Percentiles rank a stretch among this genome's conserved stretches.
These are phyloP conservation scores for Leptographium lundbergii DNA, from an alignment of 2,329 filamentous ascomycete species.

Conservation along the genomic window DNA sequence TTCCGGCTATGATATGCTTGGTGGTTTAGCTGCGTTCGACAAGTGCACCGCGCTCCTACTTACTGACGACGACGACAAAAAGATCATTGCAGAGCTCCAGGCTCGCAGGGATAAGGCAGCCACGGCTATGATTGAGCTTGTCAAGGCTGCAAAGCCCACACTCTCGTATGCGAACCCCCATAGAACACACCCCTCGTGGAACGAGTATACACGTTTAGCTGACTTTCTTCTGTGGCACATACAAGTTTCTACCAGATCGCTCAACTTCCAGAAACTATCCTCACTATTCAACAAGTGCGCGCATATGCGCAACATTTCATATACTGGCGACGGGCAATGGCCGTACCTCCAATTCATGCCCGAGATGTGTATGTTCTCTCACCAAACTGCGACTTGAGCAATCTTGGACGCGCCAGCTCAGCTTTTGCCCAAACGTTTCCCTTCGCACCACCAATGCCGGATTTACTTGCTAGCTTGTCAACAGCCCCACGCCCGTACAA, in stretches of 20 bases:
- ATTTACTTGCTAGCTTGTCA: conserved; percentile 77
- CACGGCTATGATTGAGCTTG: conserved; percentile 67
- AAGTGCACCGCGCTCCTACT: conserved; percentile 81
- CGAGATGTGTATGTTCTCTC: conserved; percentile 86
- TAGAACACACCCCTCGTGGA: neutral
- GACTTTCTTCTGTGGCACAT: no score
- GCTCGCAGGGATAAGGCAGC: conserved; percentile 65
- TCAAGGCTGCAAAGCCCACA: conserved; percentile 58
- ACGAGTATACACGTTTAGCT: neutral
- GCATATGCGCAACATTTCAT: conserved; percentile 87
- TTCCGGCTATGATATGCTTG: conserved; percentile 51
- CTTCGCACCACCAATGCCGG: conserved; percentile 67
- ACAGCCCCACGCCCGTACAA: conserved; percentile 73
- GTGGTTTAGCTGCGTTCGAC: conserved; percentile 58
- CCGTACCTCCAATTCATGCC: conserved; percentile 80
- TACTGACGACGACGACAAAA: conserved; percentile 70
- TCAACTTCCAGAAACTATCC: conserved; percentile 46
- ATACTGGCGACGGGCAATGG: conserved; percentile 86
- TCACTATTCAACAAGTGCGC: conserved; percentile 70
- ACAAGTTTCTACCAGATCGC: conserved; percentile 52
- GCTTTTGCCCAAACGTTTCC: conserved; percentile 72
- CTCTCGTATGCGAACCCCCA: conserved; percentile 31
- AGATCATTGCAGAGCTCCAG: conserved; percentile 61
- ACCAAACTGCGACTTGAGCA: conserved; percentile 70
- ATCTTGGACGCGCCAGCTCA: conserved; percentile 54